Base-by-base conservation (phyloP, 2,329 filamentous ascomycete genomes). In the Emmonsia crescens region DNA sequence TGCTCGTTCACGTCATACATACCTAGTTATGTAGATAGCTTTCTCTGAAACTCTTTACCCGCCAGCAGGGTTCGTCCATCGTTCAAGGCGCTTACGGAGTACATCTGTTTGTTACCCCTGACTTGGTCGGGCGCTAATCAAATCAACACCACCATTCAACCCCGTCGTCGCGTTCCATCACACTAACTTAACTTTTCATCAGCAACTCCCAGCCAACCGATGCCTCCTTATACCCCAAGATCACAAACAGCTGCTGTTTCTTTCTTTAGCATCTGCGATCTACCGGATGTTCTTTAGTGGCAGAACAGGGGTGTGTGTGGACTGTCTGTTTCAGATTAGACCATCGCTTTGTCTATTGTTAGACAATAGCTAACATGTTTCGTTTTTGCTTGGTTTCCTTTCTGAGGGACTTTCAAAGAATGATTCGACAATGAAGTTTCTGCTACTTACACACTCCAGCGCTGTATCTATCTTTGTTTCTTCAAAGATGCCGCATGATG, bases 251-350 rank as follows among this genome's bases (percentile, higher is more conserved):
- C n/a, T 16, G 1, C 19, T 55, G 52, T 55, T 54, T 55, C 54
- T 63, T 60, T 61, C 27, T 61, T 63, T 54, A 27, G 55, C 58
- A 42, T 60, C 58, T 61, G 52, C 49, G 16, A 54, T 33, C 29
- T 33, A 3, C 31, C 27, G 3, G 49, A 21, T 54, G 49, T 33
- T 21, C 49, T 21, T 33, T 29, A 33, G 29, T 33, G 19, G 49
- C n/a, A 9, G 12, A 3, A 49, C 3, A 3, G 49, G 29, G 5
- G 9, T 10, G 24, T 14, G 27, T 5, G 12, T 5, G 2, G 46
- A 33, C 24, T 36, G 33, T 55, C n/a, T 38, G n/a, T 55, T 55
- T 55, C 52, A 55, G 21, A 12, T 36, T 24, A 33, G n/a, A 40
- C 52, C 52, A 36, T 55, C 3, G 1, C 40, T 55, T 21, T 36